Base-by-base conservation (phyloP, 2,329 filamentous ascomycete genomes). In the Clarireedia monteithiana region DNA sequence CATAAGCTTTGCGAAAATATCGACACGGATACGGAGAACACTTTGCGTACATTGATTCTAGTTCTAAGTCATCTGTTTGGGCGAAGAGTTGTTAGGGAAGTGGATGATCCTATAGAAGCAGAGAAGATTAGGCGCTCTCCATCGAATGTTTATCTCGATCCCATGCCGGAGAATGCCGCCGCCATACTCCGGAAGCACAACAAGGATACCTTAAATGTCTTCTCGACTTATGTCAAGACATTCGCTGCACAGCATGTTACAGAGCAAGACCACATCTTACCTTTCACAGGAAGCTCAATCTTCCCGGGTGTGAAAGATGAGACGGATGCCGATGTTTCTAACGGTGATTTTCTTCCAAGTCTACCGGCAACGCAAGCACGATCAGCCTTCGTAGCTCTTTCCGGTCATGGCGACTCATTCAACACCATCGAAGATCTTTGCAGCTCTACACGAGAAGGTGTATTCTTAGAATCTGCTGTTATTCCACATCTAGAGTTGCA, bases 391-490 rank as follows among this genome's bases (percentile, higher is more conserved):
- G 78, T 84, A 2, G 85, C 85, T 0, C 78, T 91, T 1, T 91
- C 88, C 0, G 86, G 87, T 0, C 75, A 82, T 47, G 74, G 72
- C 1, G 87, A 91, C 63, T 64, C 77, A 0, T 91, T 89, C 66
- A 67, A 71, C 2, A 83, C 77, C 0, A 82, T 91, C 17, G 74
- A 78, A 17, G 86, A 91, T 50, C 76, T 92, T 1, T 89, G 86
- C 67, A 72, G 74, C 7, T 85, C 80, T 0, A 78, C 81, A 6
- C 81, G 88, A 27, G 75, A 75, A 6, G 86, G 82, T 0, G 81
- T 92, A 1, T 91, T 89, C 72, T 77, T 92, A 0, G 88, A 92
- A 63, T 80, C 88, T 64, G 78, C 84, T 0, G 83, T 86, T 1
- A 81, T 92, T 24, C 88, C 88, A 0, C 81, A 86, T 66, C 75